A percentile compares a stretch with the other conserved stretches of the same genome.
Conservation (phyloP, 176 grass and related monocot species). For the Paspalum vaginatum region DNA sequence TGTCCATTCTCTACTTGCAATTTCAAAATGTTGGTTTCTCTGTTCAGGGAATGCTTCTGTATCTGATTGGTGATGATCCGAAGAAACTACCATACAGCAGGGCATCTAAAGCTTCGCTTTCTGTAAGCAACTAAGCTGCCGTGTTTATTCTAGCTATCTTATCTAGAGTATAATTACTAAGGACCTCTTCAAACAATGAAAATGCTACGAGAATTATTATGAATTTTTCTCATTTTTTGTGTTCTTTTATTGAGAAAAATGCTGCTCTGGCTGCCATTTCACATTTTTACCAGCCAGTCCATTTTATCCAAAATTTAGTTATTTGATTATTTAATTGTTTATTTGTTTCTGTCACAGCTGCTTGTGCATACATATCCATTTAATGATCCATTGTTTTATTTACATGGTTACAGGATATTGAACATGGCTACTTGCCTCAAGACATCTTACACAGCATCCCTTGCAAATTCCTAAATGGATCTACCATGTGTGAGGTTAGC, state of each 20-base stretch:
- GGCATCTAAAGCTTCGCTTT: conserved; percentile 44
- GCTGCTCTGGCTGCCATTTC: not conserved
- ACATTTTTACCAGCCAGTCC: not conserved
- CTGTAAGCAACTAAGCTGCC: conserved; percentile 36
- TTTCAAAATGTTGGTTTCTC: not conserved
- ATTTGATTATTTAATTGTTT: not conserved
- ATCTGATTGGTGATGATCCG: conserved; percentile 45
- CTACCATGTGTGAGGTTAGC: conserved; percentile 60
- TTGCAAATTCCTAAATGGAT: conserved; percentile 60
- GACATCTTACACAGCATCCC: conserved; percentile 48
- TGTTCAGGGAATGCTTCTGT: conserved; percentile 49
- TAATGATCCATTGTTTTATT: not conserved
- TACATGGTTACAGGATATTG: conserved; percentile 56
- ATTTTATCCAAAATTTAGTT: not conserved
- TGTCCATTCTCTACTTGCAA: not conserved
- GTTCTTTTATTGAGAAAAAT: not conserved
- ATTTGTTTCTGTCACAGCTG: not conserved
- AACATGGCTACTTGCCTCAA: conserved; percentile 55
- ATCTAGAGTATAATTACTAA: not conserved
- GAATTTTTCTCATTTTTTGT: conserved; percentile 9
- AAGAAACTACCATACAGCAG: conserved; percentile 53
- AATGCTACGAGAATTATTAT: not conserved
- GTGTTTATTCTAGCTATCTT: not conserved
- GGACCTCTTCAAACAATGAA: not conserved
- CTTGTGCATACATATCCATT: not conserved